Percentiles rank a stretch among this genome's conserved stretches.
Evolutionary conservation across 2,329 filamentous ascomycete genomes (phyloP).

Genomic region (Pseudopyricularia javanii): DNA sequence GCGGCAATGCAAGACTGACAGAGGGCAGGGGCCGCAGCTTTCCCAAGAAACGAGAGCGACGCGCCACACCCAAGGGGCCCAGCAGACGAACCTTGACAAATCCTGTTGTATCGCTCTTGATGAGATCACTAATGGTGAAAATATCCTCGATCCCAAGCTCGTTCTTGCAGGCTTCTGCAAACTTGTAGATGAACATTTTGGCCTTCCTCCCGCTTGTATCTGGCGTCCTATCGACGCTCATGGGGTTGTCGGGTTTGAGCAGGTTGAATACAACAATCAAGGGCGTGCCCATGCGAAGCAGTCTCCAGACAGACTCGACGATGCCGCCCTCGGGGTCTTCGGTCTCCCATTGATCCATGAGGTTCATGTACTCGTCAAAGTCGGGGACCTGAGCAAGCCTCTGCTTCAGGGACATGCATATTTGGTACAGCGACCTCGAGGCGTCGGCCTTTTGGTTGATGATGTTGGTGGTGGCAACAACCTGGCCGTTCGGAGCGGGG

Average conservation of each 20-base stretch:
- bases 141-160: constrained; percentile 75
- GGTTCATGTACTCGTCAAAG: constrained; percentile 62
- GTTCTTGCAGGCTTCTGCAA: constrained; percentile 77
- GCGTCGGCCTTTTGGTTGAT: constrained; percentile 96
- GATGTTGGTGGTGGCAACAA: constrained; percentile 78
- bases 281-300: constrained; percentile 72
- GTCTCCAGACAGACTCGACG: constrained; percentile 82
- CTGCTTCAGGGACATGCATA: constrained; percentile 75
- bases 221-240: constrained; percentile 57
- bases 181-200: constrained; percentile 84
- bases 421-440: constrained; percentile 85
- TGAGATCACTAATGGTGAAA: constrained; percentile 84
- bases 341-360: constrained; percentile 57
- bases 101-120: constrained; percentile 88
- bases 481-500: constrained; percentile 40
- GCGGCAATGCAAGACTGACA: too few species aligned
- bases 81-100: constrained; percentile 68
- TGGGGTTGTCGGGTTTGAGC: constrained; percentile 55
- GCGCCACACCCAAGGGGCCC: neutral
- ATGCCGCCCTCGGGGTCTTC: constrained; percentile 58
- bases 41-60: neutral
- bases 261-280: constrained; percentile 84
- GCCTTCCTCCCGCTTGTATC: constrained; percentile 51
- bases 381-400: constrained; percentile 72
- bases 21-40: too few species aligned